Evolutionary conservation across 495 filamentous ascomycete species (phyloP).

Genomic region (Aeminium ludgeri): DNA sequence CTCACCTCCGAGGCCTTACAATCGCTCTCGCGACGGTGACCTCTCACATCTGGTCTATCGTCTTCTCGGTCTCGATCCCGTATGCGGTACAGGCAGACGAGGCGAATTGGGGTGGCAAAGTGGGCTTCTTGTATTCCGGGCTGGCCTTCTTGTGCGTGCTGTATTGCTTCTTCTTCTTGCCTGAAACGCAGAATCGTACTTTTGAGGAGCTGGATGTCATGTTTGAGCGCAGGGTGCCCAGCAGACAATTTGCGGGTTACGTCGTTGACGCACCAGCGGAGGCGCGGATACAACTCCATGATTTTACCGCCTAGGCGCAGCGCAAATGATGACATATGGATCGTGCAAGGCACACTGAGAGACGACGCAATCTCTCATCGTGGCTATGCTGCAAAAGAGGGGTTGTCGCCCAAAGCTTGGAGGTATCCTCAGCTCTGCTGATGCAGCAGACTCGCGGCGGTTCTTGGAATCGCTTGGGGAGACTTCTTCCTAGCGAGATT

Average conservation of each 20-base stretch:
- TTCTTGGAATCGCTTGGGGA: no score
- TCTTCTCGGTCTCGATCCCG: background rate
- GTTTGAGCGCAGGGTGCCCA: conserved; percentile 7
- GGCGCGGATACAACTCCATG: no score
- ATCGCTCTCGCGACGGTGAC: background rate
- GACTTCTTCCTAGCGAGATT: no score
- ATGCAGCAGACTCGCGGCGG: no score
- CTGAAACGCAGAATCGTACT: conserved; percentile 17
- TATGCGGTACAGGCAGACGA: background rate
- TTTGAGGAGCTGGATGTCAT: conserved; percentile 32
- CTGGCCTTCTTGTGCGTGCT: background rate
- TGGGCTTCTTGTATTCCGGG: background rate
- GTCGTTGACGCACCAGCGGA: background rate
- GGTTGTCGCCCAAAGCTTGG: no score
- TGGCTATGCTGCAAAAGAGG: no score
- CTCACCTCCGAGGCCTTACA: background rate
- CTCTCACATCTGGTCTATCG: background rate
- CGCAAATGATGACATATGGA: no score
- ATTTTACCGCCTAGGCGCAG: no score
- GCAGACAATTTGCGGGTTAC: conserved; percentile 1
- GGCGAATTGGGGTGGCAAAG: background rate
- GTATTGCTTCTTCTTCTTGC: background rate
- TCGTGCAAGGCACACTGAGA: no score
- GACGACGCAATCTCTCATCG: no score
- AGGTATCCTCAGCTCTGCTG: no score